phyloP scores from a whole-genome alignment of 1,284 basidiomycete genomes.

The Malassezia globosa region DNA sequence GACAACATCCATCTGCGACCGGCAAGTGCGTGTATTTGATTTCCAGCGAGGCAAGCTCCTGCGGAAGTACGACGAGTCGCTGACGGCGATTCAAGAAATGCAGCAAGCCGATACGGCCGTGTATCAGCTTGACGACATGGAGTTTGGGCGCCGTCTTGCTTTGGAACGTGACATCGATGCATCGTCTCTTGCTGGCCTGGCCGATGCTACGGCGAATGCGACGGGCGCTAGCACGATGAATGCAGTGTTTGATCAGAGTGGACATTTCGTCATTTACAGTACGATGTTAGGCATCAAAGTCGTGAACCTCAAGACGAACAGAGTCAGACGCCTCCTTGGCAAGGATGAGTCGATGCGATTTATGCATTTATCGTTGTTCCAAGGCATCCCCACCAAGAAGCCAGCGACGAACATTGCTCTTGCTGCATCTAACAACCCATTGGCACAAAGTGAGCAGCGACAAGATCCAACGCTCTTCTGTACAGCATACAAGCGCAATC shows the following conservation, averaged over 20 bases:
- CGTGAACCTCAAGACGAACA: conserved; percentile 84
- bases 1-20: conserved; percentile 79
- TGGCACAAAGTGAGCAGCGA: conserved; percentile 58
- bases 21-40: conserved; percentile 84
- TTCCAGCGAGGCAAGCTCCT: conserved; percentile 80
- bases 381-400: conserved; percentile 82
- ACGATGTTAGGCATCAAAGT: conserved; percentile 93
- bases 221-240: conserved; percentile 46
- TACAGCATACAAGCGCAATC: conserved; percentile 77
- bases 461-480: conserved; percentile 86
- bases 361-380: conserved; percentile 77
- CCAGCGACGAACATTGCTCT: conserved; percentile 76
- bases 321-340: conserved; percentile 75
- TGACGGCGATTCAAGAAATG: conserved; percentile 87
- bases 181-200: conserved; percentile 50
- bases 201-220: conserved; percentile 49
- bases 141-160: conserved; percentile 89
- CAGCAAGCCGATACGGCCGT: conserved; percentile 62
- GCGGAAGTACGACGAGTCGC: conserved; percentile 86
- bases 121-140: conserved; percentile 94
- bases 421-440: conserved; percentile 87
- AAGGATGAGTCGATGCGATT: conserved; percentile 90
- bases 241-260: conserved; percentile 91
- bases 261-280: conserved; percentile 82
- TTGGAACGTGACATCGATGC: conserved; percentile 81